phyloP scores from a whole-genome alignment of 768 basidiomycete genomes.

The Ramaria sp. region DNA sequence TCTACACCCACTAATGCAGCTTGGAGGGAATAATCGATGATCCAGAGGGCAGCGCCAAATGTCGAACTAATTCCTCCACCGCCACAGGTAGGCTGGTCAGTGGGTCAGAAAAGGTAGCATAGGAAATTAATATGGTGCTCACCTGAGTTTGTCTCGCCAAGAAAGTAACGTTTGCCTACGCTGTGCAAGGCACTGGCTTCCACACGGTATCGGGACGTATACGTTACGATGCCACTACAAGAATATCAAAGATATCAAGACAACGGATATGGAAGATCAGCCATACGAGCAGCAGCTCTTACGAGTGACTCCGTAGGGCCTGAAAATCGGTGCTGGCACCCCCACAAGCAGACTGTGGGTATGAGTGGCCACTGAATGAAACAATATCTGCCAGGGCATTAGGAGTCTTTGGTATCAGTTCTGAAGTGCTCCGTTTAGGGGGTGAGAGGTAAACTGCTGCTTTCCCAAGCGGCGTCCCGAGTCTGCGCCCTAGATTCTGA shows the following conservation, averaged over 20 bases:
- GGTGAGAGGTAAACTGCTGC: slow-evolving; percentile 25
- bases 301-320: slow-evolving; percentile 27
- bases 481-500: slow-evolving; percentile 17
- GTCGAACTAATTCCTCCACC: slow-evolving; percentile 31
- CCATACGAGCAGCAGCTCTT: slow-evolving; percentile 1
- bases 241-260: background rate
- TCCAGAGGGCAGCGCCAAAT: slow-evolving; percentile 30
- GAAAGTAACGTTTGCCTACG: slow-evolving; percentile 24
- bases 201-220: slow-evolving; percentile 20
- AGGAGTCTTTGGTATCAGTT: slow-evolving; percentile 17
- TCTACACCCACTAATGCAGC: slow-evolving; percentile 25
- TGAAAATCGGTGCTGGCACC: slow-evolving; percentile 25
- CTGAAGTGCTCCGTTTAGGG: slow-evolving; percentile 22
- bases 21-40: slow-evolving; percentile 29
- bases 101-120: too few species aligned
- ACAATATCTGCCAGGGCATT: slow-evolving; percentile 17
- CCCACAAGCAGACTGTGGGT: slow-evolving; percentile 27
- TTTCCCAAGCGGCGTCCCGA: slow-evolving; percentile 21
- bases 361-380: slow-evolving; percentile 26
- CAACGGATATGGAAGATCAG: background rate
- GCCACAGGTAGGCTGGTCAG: slow-evolving; percentile 31
- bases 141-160: slow-evolving; percentile 33
- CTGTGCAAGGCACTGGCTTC: slow-evolving; percentile 24
- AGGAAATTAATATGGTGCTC: background rate
- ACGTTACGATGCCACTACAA: slow-evolving; percentile 25